Evolutionary conservation across 345 rosid species (phyloP).

Genomic region (Capsella bursapastoris): DNA sequence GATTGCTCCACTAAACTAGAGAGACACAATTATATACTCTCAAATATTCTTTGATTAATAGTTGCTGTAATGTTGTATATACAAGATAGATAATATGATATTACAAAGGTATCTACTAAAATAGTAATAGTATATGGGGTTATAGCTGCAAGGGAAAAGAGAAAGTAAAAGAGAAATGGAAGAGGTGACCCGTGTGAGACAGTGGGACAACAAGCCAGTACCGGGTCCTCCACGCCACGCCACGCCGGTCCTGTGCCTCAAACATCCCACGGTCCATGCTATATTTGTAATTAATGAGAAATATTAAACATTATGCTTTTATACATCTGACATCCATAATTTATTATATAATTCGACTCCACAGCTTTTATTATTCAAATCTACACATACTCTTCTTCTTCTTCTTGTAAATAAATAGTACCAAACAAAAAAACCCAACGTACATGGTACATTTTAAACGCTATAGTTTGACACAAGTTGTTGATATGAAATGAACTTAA

Average conservation of each 20-base stretch:
- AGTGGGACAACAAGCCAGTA: conserved; percentile 42
- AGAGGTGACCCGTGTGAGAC: conserved; percentile 39
- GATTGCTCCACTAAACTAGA: too few species aligned
- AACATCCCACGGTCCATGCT: conserved; percentile 46
- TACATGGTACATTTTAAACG: background rate
- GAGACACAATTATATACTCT: background rate
- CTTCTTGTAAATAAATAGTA: too few species aligned
- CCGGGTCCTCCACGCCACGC: conserved; percentile 50
- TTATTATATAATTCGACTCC: conserved; percentile 12
- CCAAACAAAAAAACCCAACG: too few species aligned
- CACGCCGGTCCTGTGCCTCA: conserved; percentile 48
- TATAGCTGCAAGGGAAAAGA: background rate
- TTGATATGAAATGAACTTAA: background rate
- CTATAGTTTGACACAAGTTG: background rate
- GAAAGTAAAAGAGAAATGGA: background rate
- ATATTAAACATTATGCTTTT: conserved; percentile 30
- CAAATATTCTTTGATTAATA: background rate
- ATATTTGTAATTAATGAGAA: conserved; percentile 40
- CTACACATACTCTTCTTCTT: background rate
- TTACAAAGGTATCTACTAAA: background rate
- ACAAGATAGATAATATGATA: background rate
- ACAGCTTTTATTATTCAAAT: conserved; percentile 18
- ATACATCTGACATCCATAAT: conserved; percentile 29
- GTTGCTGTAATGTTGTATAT: background rate
- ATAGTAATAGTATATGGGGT: background rate